Evolutionary conservation across 495 filamentous ascomycete species (phyloP).

Genomic region (Aspergillus nanangensis): DNA sequence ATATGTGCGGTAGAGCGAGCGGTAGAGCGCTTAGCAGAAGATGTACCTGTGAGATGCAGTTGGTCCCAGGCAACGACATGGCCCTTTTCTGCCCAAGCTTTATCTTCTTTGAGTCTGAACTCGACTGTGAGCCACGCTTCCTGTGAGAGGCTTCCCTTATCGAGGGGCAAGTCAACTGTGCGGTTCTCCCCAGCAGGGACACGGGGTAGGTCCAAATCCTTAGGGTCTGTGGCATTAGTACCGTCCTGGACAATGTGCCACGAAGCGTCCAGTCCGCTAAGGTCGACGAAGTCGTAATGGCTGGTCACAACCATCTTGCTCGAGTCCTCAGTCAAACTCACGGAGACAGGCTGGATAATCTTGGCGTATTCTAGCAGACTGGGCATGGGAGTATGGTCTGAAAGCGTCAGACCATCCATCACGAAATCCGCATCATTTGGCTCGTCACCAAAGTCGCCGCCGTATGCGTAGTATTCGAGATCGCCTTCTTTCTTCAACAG

Average conservation of each 20-base stretch:
- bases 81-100: conserved; percentile 40
- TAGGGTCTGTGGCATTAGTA: neutral
- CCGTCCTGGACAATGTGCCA: conserved; percentile 39
- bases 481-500: conserved; percentile 3
- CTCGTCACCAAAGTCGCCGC: conserved; percentile 10
- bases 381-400: conserved; percentile 9
- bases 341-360: conserved; percentile 44
- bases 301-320: conserved; percentile 45
- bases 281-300: conserved; percentile 48
- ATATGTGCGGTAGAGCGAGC: conserved; percentile 17
- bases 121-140: conserved; percentile 40
- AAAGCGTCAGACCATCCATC: conserved; percentile 7
- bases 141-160: conserved; percentile 29
- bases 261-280: conserved; percentile 44
- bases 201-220: neutral
- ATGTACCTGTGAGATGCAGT: conserved; percentile 30
- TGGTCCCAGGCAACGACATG: conserved; percentile 51
- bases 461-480: conserved; percentile 5
- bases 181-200: neutral
- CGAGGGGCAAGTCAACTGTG: neutral
- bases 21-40: too few species aligned
- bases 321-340: conserved; percentile 13
- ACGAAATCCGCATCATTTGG: conserved; percentile 10
- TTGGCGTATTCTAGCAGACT: conserved; percentile 15
- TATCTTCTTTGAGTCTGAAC: conserved; percentile 33